A percentile compares a stretch with the other conserved stretches of the same genome.
Evolutionary conservation across 1,139 yeast species (phyloP).

Genomic region (Schizosaccharomyces versatilis): DNA sequence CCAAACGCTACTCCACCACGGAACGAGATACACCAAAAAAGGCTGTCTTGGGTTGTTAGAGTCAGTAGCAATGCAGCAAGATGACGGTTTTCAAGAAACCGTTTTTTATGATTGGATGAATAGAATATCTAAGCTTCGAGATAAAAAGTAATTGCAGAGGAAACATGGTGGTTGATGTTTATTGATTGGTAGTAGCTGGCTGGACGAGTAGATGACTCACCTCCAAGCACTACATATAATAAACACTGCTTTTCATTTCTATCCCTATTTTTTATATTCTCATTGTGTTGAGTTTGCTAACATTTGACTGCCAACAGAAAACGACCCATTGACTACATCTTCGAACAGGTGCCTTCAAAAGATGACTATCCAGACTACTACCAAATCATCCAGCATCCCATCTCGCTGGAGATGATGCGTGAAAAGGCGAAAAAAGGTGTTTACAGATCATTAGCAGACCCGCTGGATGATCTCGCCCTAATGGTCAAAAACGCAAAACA

Average conservation of each 20-base stretch:
- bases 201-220: background rate
- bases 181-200: too few relatives aligned
- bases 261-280: too few relatives aligned
- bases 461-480: constrained; percentile 37
- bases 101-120: too few relatives aligned
- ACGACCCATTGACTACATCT: constrained; percentile 16
- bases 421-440: background rate
- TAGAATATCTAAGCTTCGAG: too few relatives aligned
- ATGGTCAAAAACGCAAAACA: constrained; percentile 57
- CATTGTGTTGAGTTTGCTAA: background rate
- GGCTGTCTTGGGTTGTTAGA: too few relatives aligned
- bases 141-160: too few relatives aligned
- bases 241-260: constrained; percentile 1
- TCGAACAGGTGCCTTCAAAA: constrained; percentile 66
- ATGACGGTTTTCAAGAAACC: too few relatives aligned
- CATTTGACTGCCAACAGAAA: background rate
- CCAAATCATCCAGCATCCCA: constrained; percentile 40
- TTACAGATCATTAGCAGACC: background rate
- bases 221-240: constrained; percentile 2
- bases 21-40: too few relatives aligned
- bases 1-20: too few relatives aligned
- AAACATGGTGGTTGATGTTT: too few relatives aligned
- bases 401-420: constrained; percentile 51
- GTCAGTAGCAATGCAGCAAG: too few relatives aligned
- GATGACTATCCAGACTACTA: constrained; percentile 49